A percentile compares a stretch with the other conserved stretches of the same genome.
phyloP scores from a whole-genome alignment of 768 basidiomycete genomes.

The Rhizopogon vinicolor region DNA sequence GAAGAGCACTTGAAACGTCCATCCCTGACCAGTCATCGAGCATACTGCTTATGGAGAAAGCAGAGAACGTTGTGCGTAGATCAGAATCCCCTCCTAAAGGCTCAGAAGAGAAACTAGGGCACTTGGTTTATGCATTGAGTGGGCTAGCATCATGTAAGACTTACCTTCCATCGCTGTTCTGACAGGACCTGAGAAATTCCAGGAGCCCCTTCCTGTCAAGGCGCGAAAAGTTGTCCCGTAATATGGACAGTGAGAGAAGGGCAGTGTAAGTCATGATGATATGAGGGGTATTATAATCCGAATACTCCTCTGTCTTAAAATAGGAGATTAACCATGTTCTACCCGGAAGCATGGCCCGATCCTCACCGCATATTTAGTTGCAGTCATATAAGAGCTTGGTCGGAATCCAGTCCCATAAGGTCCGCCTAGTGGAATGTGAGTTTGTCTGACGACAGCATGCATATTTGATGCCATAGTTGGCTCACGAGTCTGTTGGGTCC shows the following conservation, averaged over 20 bases:
- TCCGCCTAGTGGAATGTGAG: constrained; percentile 37
- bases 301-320: constrained; percentile 30
- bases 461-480: constrained; percentile 1
- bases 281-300: constrained; percentile 67
- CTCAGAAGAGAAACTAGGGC: constrained; percentile 60
- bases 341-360: background rate
- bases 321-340: constrained; percentile 4
- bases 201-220: constrained; percentile 70
- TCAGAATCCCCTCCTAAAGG: constrained; percentile 74
- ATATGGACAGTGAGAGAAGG: constrained; percentile 73
- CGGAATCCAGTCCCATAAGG: constrained; percentile 64
- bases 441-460: background rate
- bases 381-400: constrained; percentile 70
- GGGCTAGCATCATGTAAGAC: constrained; percentile 8
- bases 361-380: constrained; percentile 16
- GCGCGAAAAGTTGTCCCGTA: constrained; percentile 77
- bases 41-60: constrained; percentile 78
- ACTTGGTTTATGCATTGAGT: background rate
- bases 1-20: constrained; percentile 52
- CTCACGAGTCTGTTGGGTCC: constrained; percentile 75
- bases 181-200: constrained; percentile 64
- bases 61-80: constrained; percentile 81
- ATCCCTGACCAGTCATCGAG: constrained; percentile 77
- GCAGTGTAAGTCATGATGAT: constrained; percentile 95
- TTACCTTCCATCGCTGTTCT: constrained; percentile 81